Base-by-base conservation (phyloP, 176 grass and related monocot genomes). In the Oropetium thomaeum region DNA sequence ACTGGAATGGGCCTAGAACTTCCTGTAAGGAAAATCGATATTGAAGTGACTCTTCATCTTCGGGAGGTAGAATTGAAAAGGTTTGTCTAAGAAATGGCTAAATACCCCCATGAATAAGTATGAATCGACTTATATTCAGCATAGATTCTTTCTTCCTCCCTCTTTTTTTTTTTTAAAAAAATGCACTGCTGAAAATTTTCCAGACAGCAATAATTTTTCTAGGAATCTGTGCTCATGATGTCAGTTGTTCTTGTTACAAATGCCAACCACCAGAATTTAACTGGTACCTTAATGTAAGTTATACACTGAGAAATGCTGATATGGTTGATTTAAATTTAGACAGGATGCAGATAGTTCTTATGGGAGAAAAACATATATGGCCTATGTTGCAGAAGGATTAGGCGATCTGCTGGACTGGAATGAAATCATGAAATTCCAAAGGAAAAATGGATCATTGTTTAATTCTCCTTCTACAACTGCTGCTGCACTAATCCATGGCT, bases 381-480 rank as follows among this genome's bases (percentile, higher is more conserved):
- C 88, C 12, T 97, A 87, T 82, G 62, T 93, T 10, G 23, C 85
- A 26, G 94, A 97, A 83, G 90, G 90, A 32, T 77, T 97, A 60
- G 86, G 81, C 62, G 78, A 79, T 48, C 30, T 35, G 16, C 54
- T 85, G 20, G 85, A 93, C 7, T 89, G 80, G 83, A 73, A 83
- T 71, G 78, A 90, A 71, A 28, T 78, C 69, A 81, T 85, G 77
- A 91, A 75, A 64, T 93, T 84, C 69, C 90, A 91, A 55, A 85
- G 78, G 70, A 79, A 86, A 53, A 93, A 97, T 69, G 90, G 90
- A 22, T 93, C 94, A 2, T 23, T 97, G 23, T 87, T 97, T 60
- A 87, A 85, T 62, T 91, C 77, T 69, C 90, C 88, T 80, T 89
- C 88, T 19, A 63, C 88, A 65, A 91, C 94, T 26, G 86, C 90